Percentiles rank a stretch among this genome's conserved stretches.
These are phyloP conservation scores for Pyrrhoderma lamaoense DNA, from an alignment of 1,284 basidiomycete genomes.

Conservation along the genomic window DNA sequence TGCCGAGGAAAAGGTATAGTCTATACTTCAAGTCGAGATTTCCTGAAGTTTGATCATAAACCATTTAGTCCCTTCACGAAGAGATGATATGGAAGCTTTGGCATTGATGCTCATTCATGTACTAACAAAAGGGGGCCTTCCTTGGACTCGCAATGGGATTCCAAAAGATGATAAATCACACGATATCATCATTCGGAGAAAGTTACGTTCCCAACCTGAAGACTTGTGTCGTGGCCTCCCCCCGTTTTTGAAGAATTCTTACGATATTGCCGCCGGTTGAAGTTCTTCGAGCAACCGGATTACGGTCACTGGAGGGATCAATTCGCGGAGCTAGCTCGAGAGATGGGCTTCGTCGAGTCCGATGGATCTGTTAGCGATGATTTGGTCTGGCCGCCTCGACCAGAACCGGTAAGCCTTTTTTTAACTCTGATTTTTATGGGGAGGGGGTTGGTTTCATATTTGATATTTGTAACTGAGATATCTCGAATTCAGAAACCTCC, in stretches of 20 bases:
- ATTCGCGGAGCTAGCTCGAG: constrained; percentile 51
- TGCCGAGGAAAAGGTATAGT: constrained; percentile 60
- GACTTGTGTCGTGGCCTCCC: constrained; percentile 65
- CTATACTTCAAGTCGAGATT: not conserved
- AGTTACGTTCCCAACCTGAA: constrained; percentile 49
- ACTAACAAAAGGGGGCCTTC: constrained; percentile 63
- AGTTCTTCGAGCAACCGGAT: constrained; percentile 59
- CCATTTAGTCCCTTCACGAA: constrained; percentile 55
- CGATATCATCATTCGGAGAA: constrained; percentile 51
- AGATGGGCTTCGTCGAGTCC: constrained; percentile 38
- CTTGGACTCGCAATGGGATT: constrained; percentile 70
- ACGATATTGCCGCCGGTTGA: constrained; percentile 57
- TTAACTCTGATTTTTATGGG: too few species aligned
- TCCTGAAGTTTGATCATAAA: not conserved
- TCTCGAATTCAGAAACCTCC: too few species aligned
- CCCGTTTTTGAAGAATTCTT: constrained; percentile 68
- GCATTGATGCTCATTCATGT: constrained; percentile 73
- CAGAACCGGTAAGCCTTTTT: constrained; percentile 33
- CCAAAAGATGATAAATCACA: constrained; percentile 61
- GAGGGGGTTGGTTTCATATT: too few species aligned
- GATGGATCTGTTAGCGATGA: constrained; percentile 38
- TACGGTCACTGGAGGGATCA: constrained; percentile 54
- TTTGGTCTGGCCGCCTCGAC: constrained; percentile 62
- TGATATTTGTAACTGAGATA: too few species aligned
- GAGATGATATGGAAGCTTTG: constrained; percentile 68